Evolutionary conservation across 73 alveolate species (phyloP), one percentile per base, ranked within the genome.

Genomic region (Paramecium octaurelia): DNA sequence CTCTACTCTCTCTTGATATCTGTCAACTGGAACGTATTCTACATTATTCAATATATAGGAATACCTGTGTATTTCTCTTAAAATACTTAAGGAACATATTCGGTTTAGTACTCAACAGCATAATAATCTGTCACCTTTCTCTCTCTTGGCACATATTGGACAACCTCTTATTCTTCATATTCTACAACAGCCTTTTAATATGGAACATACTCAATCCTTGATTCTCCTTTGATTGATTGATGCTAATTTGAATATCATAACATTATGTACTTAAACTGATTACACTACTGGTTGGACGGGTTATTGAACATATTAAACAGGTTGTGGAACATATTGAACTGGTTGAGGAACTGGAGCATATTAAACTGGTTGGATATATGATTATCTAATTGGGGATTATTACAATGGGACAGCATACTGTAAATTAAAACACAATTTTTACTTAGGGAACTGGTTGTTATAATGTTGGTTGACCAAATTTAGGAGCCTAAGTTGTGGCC

Each of bases 71-170:
- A 87, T 18, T 77, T 87, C 57, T 87, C 93, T 40, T 87, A 10
- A 58, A 64, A 87, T 14, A 87, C 93, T 87, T 87, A 58, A 42
- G 93, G 93, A 12, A 87, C 69, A 38, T 87, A 87, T 68, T 87
- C 93, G 12, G 93, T 87, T 54, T 87, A 38, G 77, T 87, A 87
- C 71, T 87, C 93, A 42, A 87, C 93, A 18, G 93, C 93, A 77
- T 87, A 87, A 42, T 87, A 87, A 48, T 87, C 93, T 14, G 93
- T 87, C 80, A 87, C 86, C 42, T 64, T 87, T 64, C 64, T 87
- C 42, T 87, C 93, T 77, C 86, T 87, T 36, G 93, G 93, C 9
- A 87, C 93, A 64, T 87, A 87, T 34, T 87, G 43, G 18, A 87
- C 93, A 24, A 73, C 86, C 24, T 87, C 77, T 27, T 64, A 73